Evolutionary conservation across 2,329 filamentous ascomycete genomes (phyloP), one percentile per base, ranked within the genome.

Genomic region (Paraconiothyrium brasiliense): DNA sequence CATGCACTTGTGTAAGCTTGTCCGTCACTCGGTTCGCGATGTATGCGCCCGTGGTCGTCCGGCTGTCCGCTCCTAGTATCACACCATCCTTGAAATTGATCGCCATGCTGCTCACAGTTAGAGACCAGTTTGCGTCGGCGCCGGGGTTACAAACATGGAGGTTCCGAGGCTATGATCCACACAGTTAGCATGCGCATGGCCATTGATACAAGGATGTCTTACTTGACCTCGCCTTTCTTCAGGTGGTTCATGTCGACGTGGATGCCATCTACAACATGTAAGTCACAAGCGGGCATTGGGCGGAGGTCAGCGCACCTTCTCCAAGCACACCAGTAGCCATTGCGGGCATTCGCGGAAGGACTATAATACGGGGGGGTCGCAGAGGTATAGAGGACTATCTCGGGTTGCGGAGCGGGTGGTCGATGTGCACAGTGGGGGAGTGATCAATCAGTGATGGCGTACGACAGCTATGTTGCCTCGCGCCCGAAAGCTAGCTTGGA

Each of bases 201-300:
- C 27, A 58, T 58, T 60, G 50, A n/a, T 9, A 14, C 7, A 11
- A n/a, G 27, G 32, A 4, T 27, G 65, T 84, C 93, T 83, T 84
- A 97, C 93, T 99, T 99, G 79, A 99, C 94, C 85, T 99, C 95
- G 65, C 95, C 95, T 82, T 93, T 95, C 90, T 99, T 99, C 81
- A 99, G 84, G 77, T 95, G 91, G 76, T 98, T 92, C 95, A 99
- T 99, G 79, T 99, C 95, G 73, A 99, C 86, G 81, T 99, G 95
- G 79, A 99, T 98, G 79, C 95, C 95, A 94, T 99, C 95, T 98
- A 75, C 60, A 48, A 24, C 35, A 16, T 8, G 72, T 79, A 54
- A 79, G 77, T 66, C 67, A 57, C 44, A 35, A 67, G 67, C 65
- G 27, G 43, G 43, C 27, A 16, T 57, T 49, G 46, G 30, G 32